phyloP scores from a whole-genome alignment of 441 rosid species.

The Manihot esculenta region DNA sequence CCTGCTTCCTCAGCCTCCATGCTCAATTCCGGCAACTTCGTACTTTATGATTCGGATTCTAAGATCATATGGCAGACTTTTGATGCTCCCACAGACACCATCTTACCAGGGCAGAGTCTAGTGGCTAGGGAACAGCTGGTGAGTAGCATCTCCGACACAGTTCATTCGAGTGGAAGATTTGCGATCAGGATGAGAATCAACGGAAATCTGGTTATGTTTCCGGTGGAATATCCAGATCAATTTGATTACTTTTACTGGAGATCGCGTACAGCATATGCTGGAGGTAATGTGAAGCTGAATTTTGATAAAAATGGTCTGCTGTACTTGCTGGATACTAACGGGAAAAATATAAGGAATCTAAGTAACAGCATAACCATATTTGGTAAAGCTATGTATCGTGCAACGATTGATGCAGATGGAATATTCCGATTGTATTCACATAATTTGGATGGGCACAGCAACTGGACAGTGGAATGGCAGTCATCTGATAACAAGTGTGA shows the following conservation, averaged over 20 bases:
- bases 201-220: conserved; percentile 33
- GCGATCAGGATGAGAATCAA: conserved; percentile 14
- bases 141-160: conserved; percentile 20
- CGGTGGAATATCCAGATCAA: neutral
- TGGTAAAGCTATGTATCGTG: neutral
- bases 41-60: conserved; percentile 23
- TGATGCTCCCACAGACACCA: conserved; percentile 24
- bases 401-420: conserved; percentile 29
- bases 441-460: conserved; percentile 1
- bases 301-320: conserved; percentile 29
- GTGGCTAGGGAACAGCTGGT: neutral
- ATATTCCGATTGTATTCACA: conserved; percentile 31
- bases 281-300: conserved; percentile 26
- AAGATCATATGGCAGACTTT: conserved; percentile 33
- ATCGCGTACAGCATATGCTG: neutral
- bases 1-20: conserved; percentile 30
- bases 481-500: conserved; percentile 19
- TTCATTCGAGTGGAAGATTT: conserved; percentile 22
- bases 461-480: conserved; percentile 20
- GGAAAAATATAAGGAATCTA: conserved; percentile 13
- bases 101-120: conserved; percentile 30
- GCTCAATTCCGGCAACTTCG: conserved; percentile 41
- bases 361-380: neutral
- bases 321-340: conserved; percentile 28
- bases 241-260: conserved; percentile 9